Conservation (phyloP, 148 eudicot genomes). For the Drosera capensis region DNA sequence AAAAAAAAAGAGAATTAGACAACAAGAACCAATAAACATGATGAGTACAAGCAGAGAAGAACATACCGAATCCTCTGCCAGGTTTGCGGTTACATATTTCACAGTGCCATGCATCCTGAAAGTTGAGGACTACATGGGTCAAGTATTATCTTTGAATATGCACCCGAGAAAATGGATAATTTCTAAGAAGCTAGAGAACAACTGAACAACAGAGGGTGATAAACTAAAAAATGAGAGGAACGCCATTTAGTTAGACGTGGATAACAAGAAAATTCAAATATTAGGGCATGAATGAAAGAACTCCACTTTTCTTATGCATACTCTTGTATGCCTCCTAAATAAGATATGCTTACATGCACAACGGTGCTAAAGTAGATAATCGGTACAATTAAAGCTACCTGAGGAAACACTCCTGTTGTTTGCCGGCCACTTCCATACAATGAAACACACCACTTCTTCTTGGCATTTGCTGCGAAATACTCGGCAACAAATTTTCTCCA, state of each 20-base stretch:
- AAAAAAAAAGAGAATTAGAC: no score
- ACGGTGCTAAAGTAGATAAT: not conserved
- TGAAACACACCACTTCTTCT: conserved; percentile 98
- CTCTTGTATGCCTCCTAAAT: not conserved
- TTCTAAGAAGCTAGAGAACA: not conserved
- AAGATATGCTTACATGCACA: not conserved
- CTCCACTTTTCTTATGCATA: no score
- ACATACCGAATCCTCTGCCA: conserved; percentile 94
- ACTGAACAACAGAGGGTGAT: not conserved
- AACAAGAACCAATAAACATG: no score
- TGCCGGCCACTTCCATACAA: conserved; percentile 96
- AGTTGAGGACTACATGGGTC: conserved; percentile 1
- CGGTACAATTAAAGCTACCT: conserved; percentile 21
- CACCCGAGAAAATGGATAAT: not conserved
- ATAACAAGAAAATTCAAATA: no score
- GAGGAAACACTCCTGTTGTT: conserved; percentile 86
- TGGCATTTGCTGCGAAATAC: conserved; percentile 83
- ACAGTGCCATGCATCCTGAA: no score
- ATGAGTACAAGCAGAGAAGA: no score
- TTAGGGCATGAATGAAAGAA: no score
- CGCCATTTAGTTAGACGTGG: no score
- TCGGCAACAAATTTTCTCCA: conserved; percentile 90
- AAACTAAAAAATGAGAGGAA: no score
- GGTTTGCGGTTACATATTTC: conserved; percentile 96
- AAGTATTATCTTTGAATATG: not conserved